Evolutionary conservation across 768 basidiomycete species (phyloP).

Genomic region (Leucogyrophana mollusca): DNA sequence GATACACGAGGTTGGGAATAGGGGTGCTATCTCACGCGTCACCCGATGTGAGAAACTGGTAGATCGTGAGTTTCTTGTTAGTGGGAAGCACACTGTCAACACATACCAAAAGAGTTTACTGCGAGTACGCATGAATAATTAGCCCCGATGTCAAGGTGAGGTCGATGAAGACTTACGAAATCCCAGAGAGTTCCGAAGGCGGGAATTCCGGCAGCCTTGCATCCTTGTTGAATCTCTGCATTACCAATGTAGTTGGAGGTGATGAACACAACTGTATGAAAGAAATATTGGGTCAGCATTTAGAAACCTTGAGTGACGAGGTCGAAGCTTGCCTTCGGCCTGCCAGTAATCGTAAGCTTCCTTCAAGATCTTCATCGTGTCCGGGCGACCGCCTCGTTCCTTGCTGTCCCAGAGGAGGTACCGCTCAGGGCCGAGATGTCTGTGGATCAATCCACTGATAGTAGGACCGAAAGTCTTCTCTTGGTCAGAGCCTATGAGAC

Average conservation of each 20-base stretch:
- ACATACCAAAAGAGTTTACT: constrained; percentile 20
- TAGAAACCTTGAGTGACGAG: constrained; percentile 1
- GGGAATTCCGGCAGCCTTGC: constrained; percentile 66
- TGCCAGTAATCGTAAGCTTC: constrained; percentile 68
- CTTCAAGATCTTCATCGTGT: constrained; percentile 73
- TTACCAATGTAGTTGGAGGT: constrained; percentile 84
- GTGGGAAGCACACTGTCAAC: background rate
- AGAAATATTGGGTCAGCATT: constrained; percentile 1
- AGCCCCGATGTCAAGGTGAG: constrained; percentile 2
- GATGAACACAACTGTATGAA: constrained; percentile 64
- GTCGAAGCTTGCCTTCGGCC: constrained; percentile 53
- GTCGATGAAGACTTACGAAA: constrained; percentile 39
- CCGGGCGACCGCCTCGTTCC: constrained; percentile 68
- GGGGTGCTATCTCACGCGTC: constrained; percentile 7
- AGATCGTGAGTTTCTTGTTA: background rate
- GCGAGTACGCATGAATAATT: constrained; percentile 2
- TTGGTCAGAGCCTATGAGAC: constrained; percentile 66
- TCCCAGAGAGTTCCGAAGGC: constrained; percentile 73
- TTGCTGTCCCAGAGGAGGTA: constrained; percentile 79
- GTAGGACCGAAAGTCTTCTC: constrained; percentile 84
- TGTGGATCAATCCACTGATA: constrained; percentile 69
- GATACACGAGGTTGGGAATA: constrained; percentile 8
- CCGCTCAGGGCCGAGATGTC: constrained; percentile 71
- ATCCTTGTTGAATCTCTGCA: constrained; percentile 76
- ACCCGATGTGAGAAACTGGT: constrained; percentile 6